Conservation (phyloP, 2,329 filamentous ascomycete species). For the Scedosporium minutisporum region DNA sequence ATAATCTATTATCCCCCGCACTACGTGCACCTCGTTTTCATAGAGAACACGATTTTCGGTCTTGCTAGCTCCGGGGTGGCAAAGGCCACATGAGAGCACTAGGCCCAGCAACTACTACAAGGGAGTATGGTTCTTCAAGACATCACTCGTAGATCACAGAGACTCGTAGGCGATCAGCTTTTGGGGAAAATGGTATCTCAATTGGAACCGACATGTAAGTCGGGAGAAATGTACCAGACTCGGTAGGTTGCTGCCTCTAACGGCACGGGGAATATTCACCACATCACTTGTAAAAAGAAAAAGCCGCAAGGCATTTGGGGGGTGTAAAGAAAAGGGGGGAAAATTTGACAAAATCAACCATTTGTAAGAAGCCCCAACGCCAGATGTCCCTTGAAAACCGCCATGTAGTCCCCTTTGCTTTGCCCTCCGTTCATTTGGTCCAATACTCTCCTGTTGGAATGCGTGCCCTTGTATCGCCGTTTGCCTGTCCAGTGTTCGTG, state of each 20-base stretch:
- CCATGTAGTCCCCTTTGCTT: background rate
- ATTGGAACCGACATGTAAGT: background rate
- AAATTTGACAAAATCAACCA: background rate
- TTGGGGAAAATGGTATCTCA: conserved; percentile 1
- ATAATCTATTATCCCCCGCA: background rate
- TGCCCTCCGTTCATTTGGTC: background rate
- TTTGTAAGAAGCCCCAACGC: background rate
- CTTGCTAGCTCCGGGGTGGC: background rate
- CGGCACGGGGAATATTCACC: conserved; percentile 7
- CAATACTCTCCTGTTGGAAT: background rate
- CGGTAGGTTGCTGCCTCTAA: background rate
- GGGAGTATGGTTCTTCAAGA: background rate
- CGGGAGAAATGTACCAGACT: background rate
- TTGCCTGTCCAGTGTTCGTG: background rate
- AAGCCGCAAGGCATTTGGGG: background rate
- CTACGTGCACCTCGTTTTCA: background rate
- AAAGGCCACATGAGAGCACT: background rate
- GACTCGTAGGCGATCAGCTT: background rate
- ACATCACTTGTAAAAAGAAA: background rate
- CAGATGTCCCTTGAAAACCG: background rate
- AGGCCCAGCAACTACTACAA: too few relatives aligned
- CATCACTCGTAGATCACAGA: background rate
- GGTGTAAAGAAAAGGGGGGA: background rate
- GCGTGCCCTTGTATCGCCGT: background rate
- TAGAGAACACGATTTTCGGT: background rate